Conservation (phyloP, 1,284 basidiomycete genomes). For the Pascua sp. region DNA sequence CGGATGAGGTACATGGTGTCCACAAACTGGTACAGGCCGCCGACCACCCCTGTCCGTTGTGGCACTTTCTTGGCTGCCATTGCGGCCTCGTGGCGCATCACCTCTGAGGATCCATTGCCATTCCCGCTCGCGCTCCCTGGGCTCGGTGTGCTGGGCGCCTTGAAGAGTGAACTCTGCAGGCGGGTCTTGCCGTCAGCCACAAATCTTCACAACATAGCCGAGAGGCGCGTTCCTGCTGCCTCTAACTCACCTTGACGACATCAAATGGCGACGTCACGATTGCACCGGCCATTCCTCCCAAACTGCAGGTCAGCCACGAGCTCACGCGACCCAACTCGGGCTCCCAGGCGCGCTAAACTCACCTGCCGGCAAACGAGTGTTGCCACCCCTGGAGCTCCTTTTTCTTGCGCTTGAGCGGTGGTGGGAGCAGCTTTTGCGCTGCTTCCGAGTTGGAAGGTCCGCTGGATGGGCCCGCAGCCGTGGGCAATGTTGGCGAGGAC, state of each 20-base stretch:
- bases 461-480: too few species aligned
- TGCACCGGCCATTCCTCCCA: conserved; percentile 96
- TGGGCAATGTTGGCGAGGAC: too few species aligned
- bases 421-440: background rate
- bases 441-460: too few species aligned
- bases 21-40: conserved; percentile 85
- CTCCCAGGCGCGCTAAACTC: conserved; percentile 41
- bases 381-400: conserved; percentile 71
- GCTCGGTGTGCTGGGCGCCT: background rate
- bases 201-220: background rate
- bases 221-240: too few species aligned
- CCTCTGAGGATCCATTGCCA: conserved; percentile 15
- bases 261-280: conserved; percentile 96
- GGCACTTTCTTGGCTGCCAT: conserved; percentile 12
- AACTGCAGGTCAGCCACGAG: conserved; percentile 52
- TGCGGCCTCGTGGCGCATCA: conserved; percentile 14
- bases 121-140: background rate
- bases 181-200: conserved; percentile 58
- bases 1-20: conserved; percentile 87
- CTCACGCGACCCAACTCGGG: conserved; percentile 1
- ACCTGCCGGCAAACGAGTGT: conserved; percentile 84
- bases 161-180: conserved; percentile 84
- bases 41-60: conserved; percentile 47
- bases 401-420: conserved; percentile 20
- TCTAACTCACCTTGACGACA: conserved; percentile 69